phyloP scores from a whole-genome alignment of 1,284 basidiomycete genomes.

The Melampsora occidentalis region DNA sequence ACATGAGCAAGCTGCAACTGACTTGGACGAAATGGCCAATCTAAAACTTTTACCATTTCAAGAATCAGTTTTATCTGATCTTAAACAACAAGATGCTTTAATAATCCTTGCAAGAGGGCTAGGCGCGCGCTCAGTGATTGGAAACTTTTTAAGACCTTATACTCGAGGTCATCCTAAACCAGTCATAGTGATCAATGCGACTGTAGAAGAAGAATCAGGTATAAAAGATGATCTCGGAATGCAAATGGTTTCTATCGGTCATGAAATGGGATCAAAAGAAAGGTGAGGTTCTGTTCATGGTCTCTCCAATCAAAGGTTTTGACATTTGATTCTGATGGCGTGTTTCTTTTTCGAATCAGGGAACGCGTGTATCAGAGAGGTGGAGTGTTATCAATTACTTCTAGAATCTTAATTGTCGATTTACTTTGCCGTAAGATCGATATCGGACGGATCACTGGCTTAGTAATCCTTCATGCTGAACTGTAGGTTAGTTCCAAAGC shows the following conservation, averaged over 20 bases:
- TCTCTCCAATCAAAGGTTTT: neutral
- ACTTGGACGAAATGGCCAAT: neutral
- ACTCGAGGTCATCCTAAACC: neutral
- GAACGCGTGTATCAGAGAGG: slow-evolving; percentile 80
- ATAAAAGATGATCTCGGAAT: slow-evolving; percentile 89
- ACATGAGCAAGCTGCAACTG: too few species aligned
- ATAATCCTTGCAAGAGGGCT: slow-evolving; percentile 81
- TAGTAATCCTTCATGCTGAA: slow-evolving; percentile 92
- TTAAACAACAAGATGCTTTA: slow-evolving; percentile 53
- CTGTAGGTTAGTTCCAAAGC: slow-evolving; percentile 59
- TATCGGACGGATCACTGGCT: slow-evolving; percentile 77
- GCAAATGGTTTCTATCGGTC: slow-evolving; percentile 75
- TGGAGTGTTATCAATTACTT: slow-evolving; percentile 86
- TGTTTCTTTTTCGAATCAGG: slow-evolving; percentile 55
- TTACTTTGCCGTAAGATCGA: slow-evolving; percentile 84
- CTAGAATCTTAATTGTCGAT: slow-evolving; percentile 89
- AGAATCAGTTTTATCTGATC: slow-evolving; percentile 22
- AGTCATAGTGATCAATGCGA: slow-evolving; percentile 67
- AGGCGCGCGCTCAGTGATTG: slow-evolving; percentile 74
- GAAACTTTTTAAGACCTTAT: slow-evolving; percentile 60
- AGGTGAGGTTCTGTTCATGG: slow-evolving; percentile 59
- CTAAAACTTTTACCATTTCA: slow-evolving; percentile 23
- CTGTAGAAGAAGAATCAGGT: slow-evolving; percentile 77
- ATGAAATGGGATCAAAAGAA: slow-evolving; percentile 77
- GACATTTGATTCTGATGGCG: too few species aligned